A percentile compares a stretch with the other conserved stretches of the same genome.
Evolutionary conservation across 257 asterid genomes (phyloP).

Genomic region (Ocimum tenuiflorum): DNA sequence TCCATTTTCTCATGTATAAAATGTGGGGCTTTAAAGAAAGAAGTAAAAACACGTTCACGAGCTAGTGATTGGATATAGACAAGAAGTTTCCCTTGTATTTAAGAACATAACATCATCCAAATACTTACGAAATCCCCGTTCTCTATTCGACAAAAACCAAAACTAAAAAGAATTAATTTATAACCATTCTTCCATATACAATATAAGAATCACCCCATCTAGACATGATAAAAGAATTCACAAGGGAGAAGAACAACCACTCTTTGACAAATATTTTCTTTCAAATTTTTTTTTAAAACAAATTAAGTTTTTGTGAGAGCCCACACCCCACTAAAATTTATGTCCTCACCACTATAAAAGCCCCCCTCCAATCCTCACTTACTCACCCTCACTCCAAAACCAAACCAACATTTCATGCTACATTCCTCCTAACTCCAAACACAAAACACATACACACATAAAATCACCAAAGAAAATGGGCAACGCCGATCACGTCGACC

Average conservation of each 20-base stretch:
- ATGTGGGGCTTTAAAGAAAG: neutral
- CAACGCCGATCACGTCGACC: conserved; percentile 36
- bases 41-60: neutral
- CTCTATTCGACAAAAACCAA: too few species aligned
- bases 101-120: too few species aligned
- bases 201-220: neutral
- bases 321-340: conserved; percentile 23
- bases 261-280: neutral
- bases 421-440: neutral
- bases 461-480: conserved; percentile 33
- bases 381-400: neutral
- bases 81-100: conserved; percentile 16
- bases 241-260: neutral
- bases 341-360: conserved; percentile 29
- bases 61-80: conserved; percentile 2
- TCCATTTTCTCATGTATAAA: neutral
- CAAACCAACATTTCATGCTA: neutral
- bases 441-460: too few species aligned
- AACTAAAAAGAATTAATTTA: too few species aligned
- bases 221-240: too few species aligned
- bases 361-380: neutral
- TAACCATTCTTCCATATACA: neutral
- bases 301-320: neutral
- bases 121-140: too few species aligned
- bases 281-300: neutral